These are phyloP conservation scores for Protostelium mycophagum DNA, from an alignment of 78 protist genomes.

Conservation along the genomic window DNA sequence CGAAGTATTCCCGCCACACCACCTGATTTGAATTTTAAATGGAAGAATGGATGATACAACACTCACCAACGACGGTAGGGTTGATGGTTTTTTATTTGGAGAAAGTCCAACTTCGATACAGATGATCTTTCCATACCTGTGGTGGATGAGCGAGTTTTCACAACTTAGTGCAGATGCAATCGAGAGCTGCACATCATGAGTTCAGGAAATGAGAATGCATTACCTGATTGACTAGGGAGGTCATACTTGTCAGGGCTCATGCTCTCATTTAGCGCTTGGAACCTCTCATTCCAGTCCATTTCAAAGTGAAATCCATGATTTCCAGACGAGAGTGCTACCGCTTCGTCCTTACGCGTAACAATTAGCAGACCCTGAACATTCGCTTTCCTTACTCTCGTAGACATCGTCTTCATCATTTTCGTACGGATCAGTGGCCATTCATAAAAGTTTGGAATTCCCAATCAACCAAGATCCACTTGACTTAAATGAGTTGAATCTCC, in stretches of 20 bases:
- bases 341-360: not conserved
- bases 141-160: not conserved
- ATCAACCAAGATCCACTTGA: no score
- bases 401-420: not conserved
- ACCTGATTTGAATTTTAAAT: constrained; percentile 13
- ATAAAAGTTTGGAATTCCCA: no score
- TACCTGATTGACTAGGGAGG: not conserved
- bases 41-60: not conserved
- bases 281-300: constrained; percentile 53
- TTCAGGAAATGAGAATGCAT: not conserved
- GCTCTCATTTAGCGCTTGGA: constrained; percentile 10
- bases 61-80: constrained; percentile 39
- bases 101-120: constrained; percentile 46
- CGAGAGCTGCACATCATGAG: constrained; percentile 25
- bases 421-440: not conserved
- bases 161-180: constrained; percentile 59
- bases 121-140: constrained; percentile 53
- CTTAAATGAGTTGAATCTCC: no score
- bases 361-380: not conserved
- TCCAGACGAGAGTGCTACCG: not conserved
- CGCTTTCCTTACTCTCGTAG: not conserved
- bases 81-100: constrained; percentile 46
- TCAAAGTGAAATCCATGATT: not conserved
- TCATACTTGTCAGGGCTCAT: not conserved
- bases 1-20: constrained; percentile 78